Base-by-base conservation (phyloP, 2,329 filamentous ascomycete species). In the Aspergillus pseudoterreus region DNA sequence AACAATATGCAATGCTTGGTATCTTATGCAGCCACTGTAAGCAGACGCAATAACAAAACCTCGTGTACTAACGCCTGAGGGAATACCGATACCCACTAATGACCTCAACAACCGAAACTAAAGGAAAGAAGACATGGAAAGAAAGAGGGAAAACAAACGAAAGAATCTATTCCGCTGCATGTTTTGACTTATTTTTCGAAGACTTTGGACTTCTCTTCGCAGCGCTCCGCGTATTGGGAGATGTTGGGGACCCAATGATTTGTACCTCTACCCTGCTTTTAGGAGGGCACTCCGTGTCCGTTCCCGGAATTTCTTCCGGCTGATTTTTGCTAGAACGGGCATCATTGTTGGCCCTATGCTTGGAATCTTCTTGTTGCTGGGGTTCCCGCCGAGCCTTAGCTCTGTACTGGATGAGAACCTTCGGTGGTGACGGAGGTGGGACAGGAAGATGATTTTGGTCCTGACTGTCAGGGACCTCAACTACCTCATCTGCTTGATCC, bases 391-490 rank as follows among this genome's bases (percentile, higher is more conserved):
- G 39, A 14, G 39, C 11, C 39, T 22, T 42, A 21, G 39, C 15
- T 19, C 17, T 42, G 39, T 17, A 6, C 10, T 21, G 24, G 19
- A 42, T 42, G 6, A 42, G 11, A 15, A 42, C 39, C 21, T 21
- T 43, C 46, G 38, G n/a, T 3, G 19, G 39, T 17, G 30, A 32
- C 32, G 35, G 45, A 5, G 19, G 45, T 15, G 19, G 15, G 8
- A 36, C 39, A 30, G 30, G 38, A 14, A 38, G 12, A 19, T 47
- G 21, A 24, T 36, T 14, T 36, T 44, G 51, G 27, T 68, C 62
- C 50, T 70, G 66, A 35, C 66, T 69, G 45, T 67, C 60, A 2
- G 63, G 65, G 15, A 69, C 64, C 17, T 65, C 60, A 33, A 65
- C 45, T 2, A 63, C 43, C 15, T 63, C 63, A 1, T 17, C 8